Base-by-base conservation (phyloP, 202 grass and related monocot genomes). In the Digitaria exilis region DNA sequence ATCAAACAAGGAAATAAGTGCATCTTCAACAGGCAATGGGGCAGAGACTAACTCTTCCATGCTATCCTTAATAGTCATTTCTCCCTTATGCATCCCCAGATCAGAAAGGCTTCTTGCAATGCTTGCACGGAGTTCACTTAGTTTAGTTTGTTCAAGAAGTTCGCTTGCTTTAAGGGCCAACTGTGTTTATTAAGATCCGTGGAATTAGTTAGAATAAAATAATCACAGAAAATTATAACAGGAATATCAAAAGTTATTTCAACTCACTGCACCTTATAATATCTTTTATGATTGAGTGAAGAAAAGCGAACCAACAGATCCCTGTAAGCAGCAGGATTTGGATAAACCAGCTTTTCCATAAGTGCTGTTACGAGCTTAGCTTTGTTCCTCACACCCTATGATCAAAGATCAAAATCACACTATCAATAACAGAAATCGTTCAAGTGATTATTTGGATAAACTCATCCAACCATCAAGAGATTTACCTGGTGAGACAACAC, bases 71-170 rank as follows among this genome's bases (percentile, higher is more conserved):
- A 87, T 87, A 35, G 86, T 71, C 55, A 35, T 68, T 82, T 90
- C 84, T 73, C 75, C 84, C 67, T 84, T 82, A n/a, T 84, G 87
- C 76, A 95, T 95, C 71, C 87, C 90, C 77, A 95, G 71, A 58
- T 92, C 87, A 54, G 89, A 95, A 81, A 95, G 90, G 76, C 76
- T 86, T 80, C 93, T 92, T 41, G 87, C 89, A 60, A 95, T 90
- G 72, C 85, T 90, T 81, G 85, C 73, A 49, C 87, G 82, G 62
- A 95, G 90, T 60, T 95, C 87, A 82, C 93, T 92, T 64, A 95
- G 55, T 77, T 95, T 92, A 65, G 89, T 95, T 92, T 95, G 93
- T 69, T 95, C 93, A 79, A 92, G 93, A 88, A 95, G 89, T 82
- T 95, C 85, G 9, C 93, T 95, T 58, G 93, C 93, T 84, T 92